Percentiles rank a stretch among this genome's conserved stretches.
phyloP scores from a whole-genome alignment of 192 early-diverging fungal genomes.

The Allomyces arbusculus region DNA sequence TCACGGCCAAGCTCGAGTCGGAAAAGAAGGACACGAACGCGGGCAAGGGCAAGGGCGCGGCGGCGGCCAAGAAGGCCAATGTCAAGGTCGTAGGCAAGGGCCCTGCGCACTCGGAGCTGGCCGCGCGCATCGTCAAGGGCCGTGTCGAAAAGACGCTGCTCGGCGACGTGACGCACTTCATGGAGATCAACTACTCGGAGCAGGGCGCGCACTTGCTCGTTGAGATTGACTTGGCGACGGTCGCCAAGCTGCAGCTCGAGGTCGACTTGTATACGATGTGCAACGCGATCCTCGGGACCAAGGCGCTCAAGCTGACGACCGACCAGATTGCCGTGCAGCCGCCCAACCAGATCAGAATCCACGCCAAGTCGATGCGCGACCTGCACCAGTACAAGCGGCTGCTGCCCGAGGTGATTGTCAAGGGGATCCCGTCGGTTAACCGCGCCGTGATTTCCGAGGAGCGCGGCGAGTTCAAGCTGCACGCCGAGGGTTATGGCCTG shows the following conservation, averaged over 20 bases:
- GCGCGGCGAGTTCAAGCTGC: conserved; percentile 40
- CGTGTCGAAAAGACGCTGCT: conserved; percentile 79
- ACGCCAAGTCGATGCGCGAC: conserved; percentile 4
- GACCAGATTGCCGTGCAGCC: conserved; percentile 49
- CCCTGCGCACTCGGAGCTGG: conserved; percentile 29
- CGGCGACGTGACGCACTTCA: conserved; percentile 80
- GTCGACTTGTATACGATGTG: conserved; percentile 11
- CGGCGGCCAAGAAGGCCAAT: not conserved
- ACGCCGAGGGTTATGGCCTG: conserved; percentile 86
- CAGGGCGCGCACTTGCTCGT: conserved; percentile 57
- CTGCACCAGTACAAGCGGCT: conserved; percentile 68
- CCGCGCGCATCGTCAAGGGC: conserved; percentile 91
- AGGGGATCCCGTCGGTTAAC: conserved; percentile 61
- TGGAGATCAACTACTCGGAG: conserved; percentile 69
- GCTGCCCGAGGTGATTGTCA: conserved; percentile 68
- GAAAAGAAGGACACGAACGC: not conserved
- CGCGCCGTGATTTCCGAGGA: conserved; percentile 71
- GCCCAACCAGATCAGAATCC: conserved; percentile 21
- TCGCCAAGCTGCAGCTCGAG: conserved; percentile 39
- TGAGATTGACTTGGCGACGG: conserved; percentile 63
- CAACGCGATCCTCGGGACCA: conserved; percentile 8
- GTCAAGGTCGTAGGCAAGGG: no score
- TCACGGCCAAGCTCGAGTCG: conserved; percentile 51
- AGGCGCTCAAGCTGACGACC: conserved; percentile 36
- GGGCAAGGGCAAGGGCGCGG: not conserved